Percentiles rank a stretch among this genome's conserved stretches.
Evolutionary conservation across 352 stramenopile species (phyloP).

Genomic region (Globisporangium paroecandrum): DNA sequence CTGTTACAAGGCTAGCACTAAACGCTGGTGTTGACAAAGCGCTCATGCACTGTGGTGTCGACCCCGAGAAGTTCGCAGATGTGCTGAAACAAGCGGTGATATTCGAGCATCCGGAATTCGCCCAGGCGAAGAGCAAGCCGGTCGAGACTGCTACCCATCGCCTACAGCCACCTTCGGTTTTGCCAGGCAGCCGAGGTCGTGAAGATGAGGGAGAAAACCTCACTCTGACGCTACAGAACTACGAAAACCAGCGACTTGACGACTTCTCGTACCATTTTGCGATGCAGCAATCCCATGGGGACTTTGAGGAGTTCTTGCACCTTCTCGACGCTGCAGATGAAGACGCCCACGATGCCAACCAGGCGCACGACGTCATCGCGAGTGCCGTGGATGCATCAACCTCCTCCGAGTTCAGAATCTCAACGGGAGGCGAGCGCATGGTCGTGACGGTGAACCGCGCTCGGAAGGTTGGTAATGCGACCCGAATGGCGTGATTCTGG

Average conservation of each 20-base stretch:
- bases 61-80: too few relatives aligned
- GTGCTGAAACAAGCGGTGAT: too few relatives aligned
- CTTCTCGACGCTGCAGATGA: not conserved
- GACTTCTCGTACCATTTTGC: too few relatives aligned
- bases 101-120: not conserved
- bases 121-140: not conserved
- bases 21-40: not conserved
- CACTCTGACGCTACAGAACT: too few relatives aligned
- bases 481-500: not conserved
- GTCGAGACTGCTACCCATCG: not conserved
- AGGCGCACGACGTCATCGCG: not conserved
- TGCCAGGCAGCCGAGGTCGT: not conserved
- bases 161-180: not conserved
- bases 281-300: not conserved
- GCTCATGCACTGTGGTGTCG: too few relatives aligned
- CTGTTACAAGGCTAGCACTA: not conserved
- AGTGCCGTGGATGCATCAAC: not conserved
- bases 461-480: not conserved
- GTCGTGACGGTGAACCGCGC: not conserved
- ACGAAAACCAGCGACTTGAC: too few relatives aligned
- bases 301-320: not conserved
- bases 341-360: not conserved
- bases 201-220: too few relatives aligned
- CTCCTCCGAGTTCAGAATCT: not conserved
- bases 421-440: not conserved